These are phyloP conservation scores for Lyophyllum atratum DNA, from an alignment of 768 basidiomycete genomes.

Conservation along the genomic window DNA sequence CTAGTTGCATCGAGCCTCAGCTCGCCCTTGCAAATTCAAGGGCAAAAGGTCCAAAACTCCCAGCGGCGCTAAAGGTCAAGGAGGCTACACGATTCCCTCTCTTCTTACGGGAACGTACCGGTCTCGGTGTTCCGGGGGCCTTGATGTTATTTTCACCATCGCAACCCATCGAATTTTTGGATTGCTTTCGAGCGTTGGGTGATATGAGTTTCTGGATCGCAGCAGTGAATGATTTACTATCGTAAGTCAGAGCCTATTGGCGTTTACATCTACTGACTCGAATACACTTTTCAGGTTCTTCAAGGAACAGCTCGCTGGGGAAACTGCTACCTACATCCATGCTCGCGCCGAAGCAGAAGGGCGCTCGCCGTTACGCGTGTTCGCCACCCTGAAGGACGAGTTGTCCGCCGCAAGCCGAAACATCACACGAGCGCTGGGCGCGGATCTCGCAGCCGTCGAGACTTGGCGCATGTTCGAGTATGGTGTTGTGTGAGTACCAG, in stretches of 20 bases:
- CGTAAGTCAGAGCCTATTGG: slow-evolving; percentile 7
- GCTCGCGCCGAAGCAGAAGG: slow-evolving; percentile 9
- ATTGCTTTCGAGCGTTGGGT: slow-evolving; percentile 8
- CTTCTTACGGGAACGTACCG: slow-evolving; percentile 15
- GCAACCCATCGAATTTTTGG: neutral
- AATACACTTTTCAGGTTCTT: slow-evolving; percentile 11
- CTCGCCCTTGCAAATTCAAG: neutral
- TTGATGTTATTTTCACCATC: slow-evolving; percentile 13
- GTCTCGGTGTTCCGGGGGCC: slow-evolving; percentile 1
- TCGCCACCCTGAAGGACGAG: slow-evolving; percentile 17
- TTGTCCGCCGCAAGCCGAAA: slow-evolving; percentile 2
- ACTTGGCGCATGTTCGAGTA: slow-evolving; percentile 14
- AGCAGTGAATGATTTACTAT: slow-evolving; percentile 18
- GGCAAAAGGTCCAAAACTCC: neutral
- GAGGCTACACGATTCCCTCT: slow-evolving; percentile 6
- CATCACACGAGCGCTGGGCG: neutral
- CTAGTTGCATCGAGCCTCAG: slow-evolving; percentile 12
- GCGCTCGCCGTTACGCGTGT: slow-evolving; percentile 2
- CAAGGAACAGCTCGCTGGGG: slow-evolving; percentile 21
- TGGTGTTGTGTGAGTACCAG: slow-evolving; percentile 5
- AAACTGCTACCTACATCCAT: slow-evolving; percentile 16
- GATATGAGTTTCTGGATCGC: slow-evolving; percentile 18
- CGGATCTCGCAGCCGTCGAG: slow-evolving; percentile 2
- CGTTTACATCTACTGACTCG: neutral
- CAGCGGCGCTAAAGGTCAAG: neutral